phyloP scores from a whole-genome alignment of 2,329 filamentous ascomycete species.

The Aaosphaeria arxii region DNA sequence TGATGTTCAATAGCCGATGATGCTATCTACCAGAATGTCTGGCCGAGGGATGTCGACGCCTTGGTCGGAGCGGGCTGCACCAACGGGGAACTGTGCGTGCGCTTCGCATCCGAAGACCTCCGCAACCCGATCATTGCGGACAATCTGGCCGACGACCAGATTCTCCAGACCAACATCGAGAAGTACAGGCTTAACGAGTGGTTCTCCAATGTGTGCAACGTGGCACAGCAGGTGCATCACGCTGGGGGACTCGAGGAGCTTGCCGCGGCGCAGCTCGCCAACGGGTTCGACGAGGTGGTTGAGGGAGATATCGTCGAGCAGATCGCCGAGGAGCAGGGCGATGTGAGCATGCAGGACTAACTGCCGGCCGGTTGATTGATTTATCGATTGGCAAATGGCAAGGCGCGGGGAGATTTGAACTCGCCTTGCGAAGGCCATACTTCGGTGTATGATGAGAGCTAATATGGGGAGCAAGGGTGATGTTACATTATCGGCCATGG shows the following conservation, averaged over 20 bases:
- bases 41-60: constrained; percentile 17
- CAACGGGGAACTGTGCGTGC: constrained; percentile 56
- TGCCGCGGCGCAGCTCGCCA: not conserved
- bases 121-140: constrained; percentile 67
- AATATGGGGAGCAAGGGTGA: too few species aligned
- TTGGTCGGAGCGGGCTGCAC: constrained; percentile 49
- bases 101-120: constrained; percentile 54
- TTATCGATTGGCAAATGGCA: too few species aligned
- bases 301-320: not conserved
- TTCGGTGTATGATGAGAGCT: too few species aligned
- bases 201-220: constrained; percentile 48
- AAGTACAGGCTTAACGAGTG: constrained; percentile 70
- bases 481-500: too few species aligned
- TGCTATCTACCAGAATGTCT: constrained; percentile 11
- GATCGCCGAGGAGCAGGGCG: not conserved
- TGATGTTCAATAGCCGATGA: constrained; percentile 8
- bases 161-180: constrained; percentile 63
- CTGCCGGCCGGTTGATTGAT: too few species aligned
- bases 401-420: too few species aligned
- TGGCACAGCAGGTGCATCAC: constrained; percentile 9
- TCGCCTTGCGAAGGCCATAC: too few species aligned
- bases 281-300: not conserved
- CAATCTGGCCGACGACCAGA: constrained; percentile 68
- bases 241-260: not conserved
- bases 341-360: too few species aligned